Evolutionary conservation across 192 early-diverging fungal species (phyloP), one percentile per base, ranked within the genome.

Genomic region (Rhizophagus sp.): DNA sequence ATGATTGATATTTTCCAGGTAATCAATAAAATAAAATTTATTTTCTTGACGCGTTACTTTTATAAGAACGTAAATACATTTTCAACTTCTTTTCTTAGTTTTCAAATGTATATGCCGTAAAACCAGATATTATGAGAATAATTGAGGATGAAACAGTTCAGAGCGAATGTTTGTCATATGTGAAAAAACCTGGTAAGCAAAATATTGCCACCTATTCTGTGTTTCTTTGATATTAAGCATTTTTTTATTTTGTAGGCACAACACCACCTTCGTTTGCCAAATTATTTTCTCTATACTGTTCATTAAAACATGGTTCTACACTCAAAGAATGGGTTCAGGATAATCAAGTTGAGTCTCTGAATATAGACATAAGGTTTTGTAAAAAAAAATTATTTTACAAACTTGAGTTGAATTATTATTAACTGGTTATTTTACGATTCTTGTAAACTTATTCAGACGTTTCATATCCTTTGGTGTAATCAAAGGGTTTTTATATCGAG

Each of bases 391-490:
- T 78, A 2, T 36, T 36, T 30, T 64, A 71, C 66, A 30, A 67
- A 63, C 13, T 30, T 17, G 15, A 13, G 41, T 7, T 44, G 9
- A 41, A 6, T 17, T 27, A 30, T 50, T 50, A 50, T 50, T 34
- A 75, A 19, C 41, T 30, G 8, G 34, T 61, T 61, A 61, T 63
- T 24, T 25, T 64, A n/a, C 0, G 39, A 24, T 33, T 67, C 50
- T 12, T 33, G 41, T 17, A 34, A 68, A 15, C 6, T 70, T 12
- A 49, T 33, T 9, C 75, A 95, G 97, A 33, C 90, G 97, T 19
- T 93, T 99, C 71, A 90, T 99, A 17, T 87, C 95, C 0, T 99
- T 96, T 90, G 98, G 97, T 4, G 89, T 96, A 0, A 88, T 97
- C 75, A 93, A 98, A 73, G 86, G 88, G 2, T 88, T 98, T 74